phyloP scores from a whole-genome alignment of 2,329 filamentous ascomycete species.

The Fusarium sarcochroum region DNA sequence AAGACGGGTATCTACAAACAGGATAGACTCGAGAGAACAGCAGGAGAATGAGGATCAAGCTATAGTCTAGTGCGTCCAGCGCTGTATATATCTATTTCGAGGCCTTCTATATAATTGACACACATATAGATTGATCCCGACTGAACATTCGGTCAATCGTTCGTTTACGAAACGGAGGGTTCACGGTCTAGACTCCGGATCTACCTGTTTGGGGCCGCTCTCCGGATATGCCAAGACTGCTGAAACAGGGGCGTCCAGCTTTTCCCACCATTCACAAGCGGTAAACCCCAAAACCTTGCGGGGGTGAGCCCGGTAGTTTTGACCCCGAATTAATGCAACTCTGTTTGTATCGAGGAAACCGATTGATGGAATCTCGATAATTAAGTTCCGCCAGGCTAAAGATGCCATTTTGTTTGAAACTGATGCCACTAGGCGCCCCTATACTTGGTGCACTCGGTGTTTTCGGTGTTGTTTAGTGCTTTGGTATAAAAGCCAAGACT shows the following conservation, averaged over 20 bases:
- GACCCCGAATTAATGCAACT: background rate
- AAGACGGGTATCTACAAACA: background rate
- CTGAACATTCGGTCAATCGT: conserved; percentile 10
- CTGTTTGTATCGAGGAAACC: background rate
- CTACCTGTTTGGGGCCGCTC: conserved; percentile 23
- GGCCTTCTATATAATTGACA: background rate
- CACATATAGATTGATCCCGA: background rate
- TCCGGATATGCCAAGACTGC: conserved; percentile 8
- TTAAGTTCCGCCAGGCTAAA: background rate
- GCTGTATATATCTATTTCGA: conserved; percentile 21
- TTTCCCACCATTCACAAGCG: conserved; percentile 35
- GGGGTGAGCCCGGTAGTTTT: conserved; percentile 16
- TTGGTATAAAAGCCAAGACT: background rate
- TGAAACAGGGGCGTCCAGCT: conserved; percentile 12
- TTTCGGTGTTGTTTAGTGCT: background rate
- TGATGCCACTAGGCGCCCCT: conserved; percentile 11
- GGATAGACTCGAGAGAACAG: too few relatives aligned
- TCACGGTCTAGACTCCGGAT: conserved; percentile 26
- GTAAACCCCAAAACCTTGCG: background rate
- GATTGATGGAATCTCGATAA: conserved; percentile 34
- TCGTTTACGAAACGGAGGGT: conserved; percentile 20
- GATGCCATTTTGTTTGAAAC: background rate
- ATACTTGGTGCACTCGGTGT: background rate
- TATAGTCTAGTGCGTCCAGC: background rate
- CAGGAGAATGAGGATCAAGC: background rate